phyloP scores from a whole-genome alignment of 805 yeast species.

The Tetrapisispora nanseiensis region DNA sequence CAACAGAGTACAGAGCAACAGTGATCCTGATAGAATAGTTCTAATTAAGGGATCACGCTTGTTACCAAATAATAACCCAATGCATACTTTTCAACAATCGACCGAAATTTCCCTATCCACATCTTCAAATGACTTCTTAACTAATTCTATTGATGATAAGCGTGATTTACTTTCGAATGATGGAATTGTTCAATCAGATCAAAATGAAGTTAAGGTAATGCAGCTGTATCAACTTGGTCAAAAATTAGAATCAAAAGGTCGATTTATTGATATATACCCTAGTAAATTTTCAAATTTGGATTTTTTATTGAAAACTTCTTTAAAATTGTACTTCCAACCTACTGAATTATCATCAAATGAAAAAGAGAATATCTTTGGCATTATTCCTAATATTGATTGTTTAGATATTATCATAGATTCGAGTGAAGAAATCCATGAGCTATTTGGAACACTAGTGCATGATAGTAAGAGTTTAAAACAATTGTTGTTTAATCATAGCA shows the following conservation, averaged over 20 bases:
- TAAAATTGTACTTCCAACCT: conserved; percentile 3
- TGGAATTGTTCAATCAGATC: background rate
- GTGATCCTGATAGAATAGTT: background rate
- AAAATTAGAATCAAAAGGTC: background rate
- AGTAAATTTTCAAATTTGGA: background rate
- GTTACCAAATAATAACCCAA: background rate
- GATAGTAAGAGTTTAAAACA: conserved; percentile 1
- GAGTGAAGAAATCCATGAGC: background rate
- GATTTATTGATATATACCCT: conserved; percentile 3
- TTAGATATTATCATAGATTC: conserved; percentile 2
- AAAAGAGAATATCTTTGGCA: background rate
- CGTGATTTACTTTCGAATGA: background rate
- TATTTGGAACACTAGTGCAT: conserved; percentile 2
- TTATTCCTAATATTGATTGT: conserved; percentile 4
- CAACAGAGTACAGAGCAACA: background rate
- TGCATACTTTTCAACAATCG: background rate
- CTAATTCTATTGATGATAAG: background rate
- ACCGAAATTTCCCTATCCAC: background rate
- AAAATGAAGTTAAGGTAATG: background rate
- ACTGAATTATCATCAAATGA: background rate
- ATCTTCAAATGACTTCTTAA: background rate
- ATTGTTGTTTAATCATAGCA: background rate
- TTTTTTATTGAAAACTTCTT: background rate
- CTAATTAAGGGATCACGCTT: background rate
- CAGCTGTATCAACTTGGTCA: background rate